Base-by-base conservation (phyloP, 2,329 filamentous ascomycete genomes). In the Calonectria crousiana region DNA sequence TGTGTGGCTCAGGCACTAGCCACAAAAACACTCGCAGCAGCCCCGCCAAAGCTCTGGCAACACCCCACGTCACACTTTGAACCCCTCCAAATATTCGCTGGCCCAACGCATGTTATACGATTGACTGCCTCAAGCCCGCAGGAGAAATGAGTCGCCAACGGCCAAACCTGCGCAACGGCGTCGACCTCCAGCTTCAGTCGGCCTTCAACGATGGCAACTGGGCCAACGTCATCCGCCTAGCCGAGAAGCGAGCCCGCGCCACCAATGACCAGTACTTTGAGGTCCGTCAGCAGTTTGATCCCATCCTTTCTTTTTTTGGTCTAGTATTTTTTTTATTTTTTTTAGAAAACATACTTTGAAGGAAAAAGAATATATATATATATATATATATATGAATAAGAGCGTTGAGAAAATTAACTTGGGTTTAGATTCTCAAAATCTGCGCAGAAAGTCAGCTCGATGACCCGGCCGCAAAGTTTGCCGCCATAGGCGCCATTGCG, bases 251-350 rank as follows among this genome's bases (percentile, higher is more conserved):
- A 34, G 84, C 85, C 71, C 87, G 87, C 76, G 82, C 84, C 2
- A 85, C 85, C 52, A 89, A 90, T 67, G 90, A 91, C 52, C 84
- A 88, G 10, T 92, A 92, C 78, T 92, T 89, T 77, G 87, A 90
- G 84, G 89, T 91, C 78, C 73, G 85, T 65, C 49, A 41, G 47
- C 65, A 49, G 53, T 23, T 18, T 49, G 11, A 49, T 65, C 60
- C 56, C 56, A 41, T 26, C 34, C 56, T 26, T 41, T 26, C 56
- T 62, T 36, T 41, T 38, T 62, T 34, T 41, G 14, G 13, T 41
- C 16, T 28, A 41, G 38, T 41, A 53, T 41, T 38, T 26, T 28
- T 28, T 28, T 60, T 10, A 38, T 60, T 4, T 38, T 36, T 14
- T 23, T 26, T 14, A 38, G 14, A 30, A 32, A 44, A 44, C 5